A percentile compares a stretch with the other conserved stretches of the same genome.
These are phyloP conservation scores for Mycosphaerella sp. DNA, from an alignment of 2,329 filamentous ascomycete species.

Conservation along the genomic window DNA sequence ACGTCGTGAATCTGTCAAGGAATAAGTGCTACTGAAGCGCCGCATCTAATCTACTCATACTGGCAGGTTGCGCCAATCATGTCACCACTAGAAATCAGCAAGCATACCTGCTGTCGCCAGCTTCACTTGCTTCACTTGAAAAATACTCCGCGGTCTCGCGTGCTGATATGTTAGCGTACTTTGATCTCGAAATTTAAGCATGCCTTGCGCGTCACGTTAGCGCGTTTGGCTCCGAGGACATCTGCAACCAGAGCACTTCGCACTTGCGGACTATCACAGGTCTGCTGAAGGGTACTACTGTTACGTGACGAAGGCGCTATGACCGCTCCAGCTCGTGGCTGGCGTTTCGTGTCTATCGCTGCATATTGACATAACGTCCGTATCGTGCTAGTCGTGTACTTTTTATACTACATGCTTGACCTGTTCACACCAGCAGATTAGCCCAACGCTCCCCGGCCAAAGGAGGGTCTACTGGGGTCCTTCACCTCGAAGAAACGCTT, in stretches of 20 bases:
- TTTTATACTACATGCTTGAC: conserved; percentile 37
- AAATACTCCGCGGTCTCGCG: background rate
- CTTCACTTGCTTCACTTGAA: background rate
- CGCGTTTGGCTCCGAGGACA: too few species aligned
- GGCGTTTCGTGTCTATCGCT: conserved; percentile 11
- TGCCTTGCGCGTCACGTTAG: too few species aligned
- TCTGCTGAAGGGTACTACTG: background rate
- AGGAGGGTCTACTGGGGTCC: conserved; percentile 27
- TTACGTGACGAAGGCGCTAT: background rate
- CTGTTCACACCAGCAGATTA: conserved; percentile 28
- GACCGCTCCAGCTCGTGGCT: conserved; percentile 1
- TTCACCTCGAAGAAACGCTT: conserved; percentile 65
- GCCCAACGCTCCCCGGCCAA: conserved; percentile 29
- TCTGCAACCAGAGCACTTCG: too few species aligned
- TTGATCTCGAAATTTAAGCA: too few species aligned
- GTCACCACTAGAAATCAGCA: background rate
- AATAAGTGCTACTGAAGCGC: background rate
- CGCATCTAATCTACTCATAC: background rate
- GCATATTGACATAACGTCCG: conserved; percentile 9
- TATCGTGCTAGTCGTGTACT: conserved; percentile 9
- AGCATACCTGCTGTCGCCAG: background rate
- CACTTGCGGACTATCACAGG: background rate
- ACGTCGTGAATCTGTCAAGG: too few species aligned
- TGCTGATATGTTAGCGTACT: background rate
- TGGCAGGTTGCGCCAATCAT: background rate